These are phyloP conservation scores for Syncephalastrum contaminatum DNA, from an alignment of 371 early-diverging fungal genomes.

Conservation along the genomic window DNA sequence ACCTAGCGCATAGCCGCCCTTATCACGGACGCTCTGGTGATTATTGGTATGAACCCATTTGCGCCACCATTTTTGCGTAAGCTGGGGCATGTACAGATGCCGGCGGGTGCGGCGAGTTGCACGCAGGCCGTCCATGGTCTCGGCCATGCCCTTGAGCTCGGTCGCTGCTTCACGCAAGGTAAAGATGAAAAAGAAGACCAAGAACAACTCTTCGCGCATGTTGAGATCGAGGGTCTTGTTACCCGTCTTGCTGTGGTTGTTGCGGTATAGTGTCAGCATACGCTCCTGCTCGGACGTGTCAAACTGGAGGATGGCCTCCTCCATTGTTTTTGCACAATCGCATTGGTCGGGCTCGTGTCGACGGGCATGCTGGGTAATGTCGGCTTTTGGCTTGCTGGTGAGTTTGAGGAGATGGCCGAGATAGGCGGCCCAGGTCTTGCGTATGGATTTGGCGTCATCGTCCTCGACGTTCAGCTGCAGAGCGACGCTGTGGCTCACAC, in stretches of 20 bases:
- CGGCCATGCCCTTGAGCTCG: conserved; percentile 47
- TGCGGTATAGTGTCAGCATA: conserved; percentile 38
- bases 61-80: conserved; percentile 54
- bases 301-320: conserved; percentile 34
- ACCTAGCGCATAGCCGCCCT: conserved; percentile 41
- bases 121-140: conserved; percentile 42
- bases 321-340: conserved; percentile 30
- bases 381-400: conserved; percentile 12
- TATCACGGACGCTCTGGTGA: conserved; percentile 44
- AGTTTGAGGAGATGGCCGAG: conserved; percentile 27
- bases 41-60: conserved; percentile 49
- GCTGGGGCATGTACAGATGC: conserved; percentile 55
- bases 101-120: conserved; percentile 25
- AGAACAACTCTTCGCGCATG: conserved; percentile 57
- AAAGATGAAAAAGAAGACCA: conserved; percentile 66
- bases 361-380: conserved; percentile 1
- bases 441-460: conserved; percentile 43
- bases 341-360: conserved; percentile 19
- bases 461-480: conserved; percentile 45
- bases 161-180: conserved; percentile 60
- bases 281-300: conserved; percentile 47
- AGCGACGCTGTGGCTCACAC: conserved; percentile 43
- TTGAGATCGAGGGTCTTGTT: conserved; percentile 47
- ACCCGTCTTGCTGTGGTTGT: conserved; percentile 36
- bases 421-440: conserved; percentile 35